Percentiles rank a stretch among this genome's conserved stretches.
These are phyloP conservation scores for Candida sojae DNA, from an alignment of 1,139 yeast genomes.

Conservation along the genomic window DNA sequence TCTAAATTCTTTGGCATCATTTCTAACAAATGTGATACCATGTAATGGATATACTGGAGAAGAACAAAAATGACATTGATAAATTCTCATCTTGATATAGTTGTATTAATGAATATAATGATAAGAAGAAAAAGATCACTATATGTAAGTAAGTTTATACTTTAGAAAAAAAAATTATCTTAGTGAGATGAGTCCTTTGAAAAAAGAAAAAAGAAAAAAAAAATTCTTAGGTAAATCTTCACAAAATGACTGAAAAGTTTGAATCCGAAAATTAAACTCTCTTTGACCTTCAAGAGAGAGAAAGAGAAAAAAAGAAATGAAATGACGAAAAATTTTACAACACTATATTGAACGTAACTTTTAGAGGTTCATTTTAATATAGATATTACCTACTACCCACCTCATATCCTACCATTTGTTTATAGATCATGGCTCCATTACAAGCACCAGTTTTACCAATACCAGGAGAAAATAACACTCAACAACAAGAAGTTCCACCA, in stretches of 20 bases:
- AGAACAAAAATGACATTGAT: slow-evolving; percentile 95
- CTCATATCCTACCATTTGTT: neutral
- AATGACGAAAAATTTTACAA: slow-evolving; percentile 3
- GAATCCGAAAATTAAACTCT: neutral
- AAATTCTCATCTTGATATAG: slow-evolving; percentile 69
- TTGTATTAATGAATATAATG: neutral
- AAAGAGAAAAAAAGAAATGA: neutral
- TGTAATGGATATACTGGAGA: slow-evolving; percentile 97
- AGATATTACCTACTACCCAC: neutral
- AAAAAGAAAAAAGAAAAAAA: neutral
- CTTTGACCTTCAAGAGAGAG: neutral
- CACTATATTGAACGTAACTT: neutral
- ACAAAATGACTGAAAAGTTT: too few species aligned
- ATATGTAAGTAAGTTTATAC: neutral
- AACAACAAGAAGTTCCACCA: slow-evolving; percentile 16
- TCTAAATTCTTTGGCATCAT: slow-evolving; percentile 95
- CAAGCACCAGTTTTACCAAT: slow-evolving; percentile 61
- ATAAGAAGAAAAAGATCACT: neutral
- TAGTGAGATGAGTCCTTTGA: neutral
- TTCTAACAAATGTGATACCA: slow-evolving; percentile 97
- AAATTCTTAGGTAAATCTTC: neutral
- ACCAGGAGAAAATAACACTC: slow-evolving; percentile 50
- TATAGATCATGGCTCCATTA: slow-evolving; percentile 24
- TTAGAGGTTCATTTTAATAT: neutral
- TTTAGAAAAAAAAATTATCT: neutral